Evolutionary conservation across 805 yeast genomes (phyloP), one percentile per base, ranked within the genome.

Genomic region (Yamadazyma tumulicola): DNA sequence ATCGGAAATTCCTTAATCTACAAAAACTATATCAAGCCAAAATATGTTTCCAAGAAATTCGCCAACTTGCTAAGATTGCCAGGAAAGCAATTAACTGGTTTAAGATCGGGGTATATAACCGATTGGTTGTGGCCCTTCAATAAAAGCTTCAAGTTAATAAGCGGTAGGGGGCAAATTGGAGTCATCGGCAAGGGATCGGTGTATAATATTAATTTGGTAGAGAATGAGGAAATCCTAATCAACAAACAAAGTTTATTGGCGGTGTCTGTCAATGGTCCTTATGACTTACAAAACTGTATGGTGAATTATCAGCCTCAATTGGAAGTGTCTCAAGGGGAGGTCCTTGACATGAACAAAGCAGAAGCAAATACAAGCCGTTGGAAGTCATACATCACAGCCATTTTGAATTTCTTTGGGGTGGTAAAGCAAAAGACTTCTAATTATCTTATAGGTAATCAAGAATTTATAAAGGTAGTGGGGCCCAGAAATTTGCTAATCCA

Each of bases 161-260:
- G 72, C 17, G 85, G 85, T 1, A 61, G 85, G 39, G 85, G 85
- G 0, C 69, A 65, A 32, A 65, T 65, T 2, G 77, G 78, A 1
- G 43, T 79, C 11, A 72, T 66, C 11, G 84, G 82, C 1, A 57
- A 61, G 16, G 84, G 85, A 0, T 64, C 74, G 9, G 52, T 79
- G 15, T 76, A 75, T 50, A 68, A 65, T 39, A 55, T 77, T 11
- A 59, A 59, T 20, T 51, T 79, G 16, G 57, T 47, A 3, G 66
- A 59, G 12, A 67, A 52, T 15, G 84, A 79, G 42, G 72, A 71
- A 26, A 53, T 76, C 4, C 52, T 74, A 19, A 63, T 79, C 16
- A 71, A 65, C 39, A 64, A 57, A 31, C 52, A 61, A 9, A 68
- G 71, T 38, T 48, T 79, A 31, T 55, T 79, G 29, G 83, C 74